phyloP scores from a whole-genome alignment of 163 green algal genomes.

The Volvox carteri region DNA sequence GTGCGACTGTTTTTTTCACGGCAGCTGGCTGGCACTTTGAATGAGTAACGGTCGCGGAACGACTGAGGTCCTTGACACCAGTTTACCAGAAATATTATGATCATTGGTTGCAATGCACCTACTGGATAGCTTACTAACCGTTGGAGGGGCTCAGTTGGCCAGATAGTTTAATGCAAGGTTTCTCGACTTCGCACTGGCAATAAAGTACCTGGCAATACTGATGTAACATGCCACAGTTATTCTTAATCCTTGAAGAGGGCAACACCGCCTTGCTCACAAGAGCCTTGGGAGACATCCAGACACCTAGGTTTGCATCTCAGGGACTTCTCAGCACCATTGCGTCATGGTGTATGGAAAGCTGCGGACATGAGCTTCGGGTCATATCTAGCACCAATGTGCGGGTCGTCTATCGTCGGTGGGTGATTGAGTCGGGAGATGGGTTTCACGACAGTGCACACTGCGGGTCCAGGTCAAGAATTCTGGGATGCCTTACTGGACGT shows the following conservation, averaged over 20 bases:
- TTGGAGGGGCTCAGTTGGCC: too few relatives aligned
- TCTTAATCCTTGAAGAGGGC: slow-evolving; percentile 66
- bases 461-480: too few relatives aligned
- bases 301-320: slow-evolving; percentile 63
- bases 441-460: not conserved
- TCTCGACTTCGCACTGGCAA: not conserved
- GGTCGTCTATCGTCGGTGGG: slow-evolving; percentile 63
- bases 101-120: too few relatives aligned
- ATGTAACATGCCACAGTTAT: slow-evolving; percentile 63
- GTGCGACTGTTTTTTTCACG: too few relatives aligned
- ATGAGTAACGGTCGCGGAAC: too few relatives aligned
- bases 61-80: too few relatives aligned
- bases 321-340: slow-evolving; percentile 66
- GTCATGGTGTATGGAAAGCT: slow-evolving; percentile 54
- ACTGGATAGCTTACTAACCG: too few relatives aligned
- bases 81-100: too few relatives aligned
- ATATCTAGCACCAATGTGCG: slow-evolving; percentile 62
- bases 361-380: slow-evolving; percentile 55
- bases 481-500: not conserved
- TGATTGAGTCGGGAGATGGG: not conserved
- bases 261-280: slow-evolving; percentile 55
- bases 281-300: slow-evolving; percentile 61
- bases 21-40: not conserved
- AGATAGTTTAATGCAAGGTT: not conserved
- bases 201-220: not conserved